A percentile compares a stretch with the other conserved stretches of the same genome.
phyloP scores from a whole-genome alignment of 75 land plant genomes.

The Ceratopteris richardii region DNA sequence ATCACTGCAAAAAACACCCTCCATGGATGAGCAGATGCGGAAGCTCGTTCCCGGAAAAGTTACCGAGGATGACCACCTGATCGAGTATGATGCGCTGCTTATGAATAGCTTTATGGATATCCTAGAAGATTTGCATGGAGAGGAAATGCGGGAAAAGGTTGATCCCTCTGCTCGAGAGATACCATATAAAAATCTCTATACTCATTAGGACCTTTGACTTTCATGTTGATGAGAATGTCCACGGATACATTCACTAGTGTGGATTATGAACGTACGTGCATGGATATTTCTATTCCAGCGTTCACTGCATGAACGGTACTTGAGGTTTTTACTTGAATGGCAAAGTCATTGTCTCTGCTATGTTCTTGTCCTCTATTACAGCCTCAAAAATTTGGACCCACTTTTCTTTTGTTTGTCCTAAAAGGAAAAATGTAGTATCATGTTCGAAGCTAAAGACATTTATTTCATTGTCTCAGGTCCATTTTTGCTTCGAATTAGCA shows the following conservation, averaged over 20 bases:
- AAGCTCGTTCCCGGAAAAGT: background rate
- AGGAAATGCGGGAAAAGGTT: slow-evolving; percentile 54
- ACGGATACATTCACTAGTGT: no score
- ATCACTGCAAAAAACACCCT: no score
- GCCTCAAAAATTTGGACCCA: no score
- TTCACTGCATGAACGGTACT: background rate
- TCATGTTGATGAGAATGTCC: no score
- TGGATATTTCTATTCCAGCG: no score
- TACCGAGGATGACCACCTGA: slow-evolving; percentile 60
- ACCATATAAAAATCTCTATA: background rate
- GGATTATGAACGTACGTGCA: no score
- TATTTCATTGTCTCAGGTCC: background rate
- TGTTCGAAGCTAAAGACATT: background rate
- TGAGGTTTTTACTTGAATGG: background rate
- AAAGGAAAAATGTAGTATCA: background rate
- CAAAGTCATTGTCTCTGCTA: background rate
- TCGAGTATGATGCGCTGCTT: slow-evolving; percentile 77
- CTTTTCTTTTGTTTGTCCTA: background rate
- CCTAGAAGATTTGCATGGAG: slow-evolving; percentile 75
- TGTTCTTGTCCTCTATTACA: background rate
- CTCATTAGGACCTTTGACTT: background rate
- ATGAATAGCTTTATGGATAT: slow-evolving; percentile 78
- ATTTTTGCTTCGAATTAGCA: background rate
- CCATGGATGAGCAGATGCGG: background rate
- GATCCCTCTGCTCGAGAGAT: background rate